Evolutionary conservation across 345 rosid genomes (phyloP), one percentile per base, ranked within the genome.

Genomic region (Arabidopsis suecica): DNA sequence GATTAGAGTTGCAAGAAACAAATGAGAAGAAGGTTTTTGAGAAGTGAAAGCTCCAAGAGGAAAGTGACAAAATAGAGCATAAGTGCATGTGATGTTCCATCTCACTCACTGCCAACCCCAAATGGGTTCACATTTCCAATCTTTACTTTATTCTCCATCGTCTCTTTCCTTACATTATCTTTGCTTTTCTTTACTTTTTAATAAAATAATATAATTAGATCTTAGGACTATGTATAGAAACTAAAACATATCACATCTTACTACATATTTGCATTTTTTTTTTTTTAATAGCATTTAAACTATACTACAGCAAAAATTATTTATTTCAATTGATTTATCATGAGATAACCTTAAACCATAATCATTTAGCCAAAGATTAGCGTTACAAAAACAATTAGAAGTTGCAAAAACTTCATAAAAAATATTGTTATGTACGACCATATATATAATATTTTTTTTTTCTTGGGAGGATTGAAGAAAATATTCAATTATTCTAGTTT

Each of bases 21-120:
- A 57, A 55, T 7, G 20, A 53, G 69, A 60, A 69, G 74, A 60
- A 69, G 70, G 28, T 8, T 62, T 44, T 23, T 12, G 67, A 65
- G 72, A 84, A 76, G 75, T 82, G 88, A 88, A 88, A 85, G 79
- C 74, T 82, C 90, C 91, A 90, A 83, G 87, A 74, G 85, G 84
- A 81, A 87, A 78, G 71, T 77, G 91, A 88, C 90, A 91, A 80
- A 83, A 85, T 38, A 77, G 67, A 72, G 77, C 72, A 77, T 50
- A 66, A 78, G 71, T 68, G 85, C 89, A 87, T 87, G 89, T 82
- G 89, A 80, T 68, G 77, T 79, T 68, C 80, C 80, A 34, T 70
- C 82, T 73, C 74, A 75, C 79, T 62, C 74, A 30, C 79, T 58
- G 80, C 71, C 47, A 79, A 76, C 77, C 28, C 79, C 74, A 57